Evolutionary conservation across 768 basidiomycete genomes (phyloP), one percentile per base, ranked within the genome.

Genomic region (Polyporus arcularius): DNA sequence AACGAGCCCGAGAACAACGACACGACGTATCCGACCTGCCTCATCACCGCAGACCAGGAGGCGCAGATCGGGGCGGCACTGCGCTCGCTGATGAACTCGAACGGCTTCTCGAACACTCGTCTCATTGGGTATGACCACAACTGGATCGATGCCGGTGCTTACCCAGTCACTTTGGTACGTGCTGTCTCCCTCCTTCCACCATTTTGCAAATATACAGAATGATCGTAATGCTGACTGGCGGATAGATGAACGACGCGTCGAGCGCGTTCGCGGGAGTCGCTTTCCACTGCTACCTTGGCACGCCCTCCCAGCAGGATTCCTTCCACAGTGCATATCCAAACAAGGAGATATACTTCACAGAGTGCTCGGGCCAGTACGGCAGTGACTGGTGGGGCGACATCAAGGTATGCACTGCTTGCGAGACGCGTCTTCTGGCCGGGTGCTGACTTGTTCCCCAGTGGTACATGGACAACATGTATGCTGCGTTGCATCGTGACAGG

Each of bases 351-450:
- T 80, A 78, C 73, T 75, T 82, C 61, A 81, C 75, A 67, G 89
- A 92, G 71, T 91, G 90, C 68, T 73, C 83, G 1, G 89, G 90
- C 7, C 84, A 80, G 0, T 72, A 81, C 58, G 87, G 88, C 15
- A 81, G 82, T 7, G 87, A 90, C 68, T 92, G 89, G 90, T 93
- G 90, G 90, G 76, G 74, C 50, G 88, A 91, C 67, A 86, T 91
- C 72, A 92, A 91, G 80, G 88, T 85, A 57, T 6, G 72, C 50
- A 63, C 43, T 53, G 12, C 46, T 2, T 3, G 28, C 28, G 1
- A 10, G 38, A 40, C 10, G 15, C 2, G 9, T 18, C 2, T 9
- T 40, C 10, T 35, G 9, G 14, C 42, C 5, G 3, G 15, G 8
- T 46, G 38, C 41, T 21, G 46, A 30, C 47, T 42, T 40, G 38